Base-by-base conservation (phyloP, 352 stramenopile species). In the Globisporangium uncinulatum region DNA sequence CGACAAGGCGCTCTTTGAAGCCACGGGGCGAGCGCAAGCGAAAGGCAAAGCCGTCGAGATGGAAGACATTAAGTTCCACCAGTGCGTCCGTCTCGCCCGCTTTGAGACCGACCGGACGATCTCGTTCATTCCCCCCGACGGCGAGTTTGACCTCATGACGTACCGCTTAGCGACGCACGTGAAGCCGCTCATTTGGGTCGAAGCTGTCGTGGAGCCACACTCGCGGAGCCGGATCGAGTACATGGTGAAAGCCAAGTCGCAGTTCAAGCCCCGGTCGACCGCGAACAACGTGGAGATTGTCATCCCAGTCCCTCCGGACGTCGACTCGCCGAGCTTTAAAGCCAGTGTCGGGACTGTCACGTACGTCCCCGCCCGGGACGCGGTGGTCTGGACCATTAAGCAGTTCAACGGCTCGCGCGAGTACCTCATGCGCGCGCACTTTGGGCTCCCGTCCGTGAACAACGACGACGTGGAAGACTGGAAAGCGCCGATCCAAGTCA, bases 11-110 rank as follows among this genome's bases (percentile, higher is more conserved):
- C 95, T 99, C 66, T 99, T 99, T 67, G 96, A 99, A 76, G 96
- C 93, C 8, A 98, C 94, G 4, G 97, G 96, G 4, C 67, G 96
- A 6, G 63, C 75, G 14, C 80, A 81, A 9, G 75, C 74, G 47
- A 96, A 95, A 57, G 95, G 92, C 62, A 99, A 99, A 71, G 89
- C 94, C 11, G 95, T 99, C 0, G 97, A 99, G 69, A 92, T 99
- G 72, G 97, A 99, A 69, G 98, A 99, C 73, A 99, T 99, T 58
- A 99, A 99, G 74, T 99, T 99, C 72, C 97, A 99, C 79, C 97
- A 99, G 70, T 95, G 98, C 62, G 98, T 99, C 37, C 86, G 97
- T 14, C 86, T 99, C 14, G 96, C 97, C n/a, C 84, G 96, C 54
- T 99, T 99, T 58, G 97, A 99, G 71, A 98, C 98, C 56, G 97